phyloP scores from a whole-genome alignment of 2,329 filamentous ascomycete genomes.

The Orbilia javanica region DNA sequence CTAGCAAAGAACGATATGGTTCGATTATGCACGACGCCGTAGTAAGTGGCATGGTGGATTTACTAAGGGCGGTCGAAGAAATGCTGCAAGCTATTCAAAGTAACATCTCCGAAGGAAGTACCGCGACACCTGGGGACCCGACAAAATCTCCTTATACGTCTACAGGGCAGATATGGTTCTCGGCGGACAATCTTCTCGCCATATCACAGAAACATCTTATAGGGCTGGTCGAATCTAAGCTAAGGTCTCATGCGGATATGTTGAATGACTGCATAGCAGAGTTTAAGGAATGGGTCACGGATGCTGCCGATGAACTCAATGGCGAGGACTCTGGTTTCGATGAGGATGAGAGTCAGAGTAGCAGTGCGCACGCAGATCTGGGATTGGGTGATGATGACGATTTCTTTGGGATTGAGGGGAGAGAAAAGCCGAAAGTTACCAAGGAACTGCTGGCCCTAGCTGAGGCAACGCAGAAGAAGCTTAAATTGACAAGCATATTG shows the following conservation, averaged over 20 bases:
- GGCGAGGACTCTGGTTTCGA: constrained; percentile 55
- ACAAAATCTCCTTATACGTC: constrained; percentile 54
- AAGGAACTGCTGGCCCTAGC: constrained; percentile 41
- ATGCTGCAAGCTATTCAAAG: constrained; percentile 62
- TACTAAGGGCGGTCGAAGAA: constrained; percentile 65
- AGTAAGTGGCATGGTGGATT: constrained; percentile 42
- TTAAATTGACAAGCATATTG: constrained; percentile 52
- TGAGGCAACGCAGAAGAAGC: constrained; percentile 51
- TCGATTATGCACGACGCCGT: constrained; percentile 47
- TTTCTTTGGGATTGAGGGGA: constrained; percentile 30
- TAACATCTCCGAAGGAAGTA: constrained; percentile 14
- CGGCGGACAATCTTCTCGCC: constrained; percentile 45
- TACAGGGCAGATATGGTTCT: constrained; percentile 56
- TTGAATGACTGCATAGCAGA: constrained; percentile 54
- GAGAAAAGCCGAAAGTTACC: constrained; percentile 41
- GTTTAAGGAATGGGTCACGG: constrained; percentile 55
- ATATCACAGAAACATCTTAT: constrained; percentile 56
- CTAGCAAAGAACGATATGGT: constrained; percentile 47
- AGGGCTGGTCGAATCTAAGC: constrained; percentile 42
- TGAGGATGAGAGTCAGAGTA: constrained; percentile 49
- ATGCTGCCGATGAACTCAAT: constrained; percentile 42
- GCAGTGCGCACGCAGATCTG: constrained; percentile 26
- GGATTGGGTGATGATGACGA: constrained; percentile 34
- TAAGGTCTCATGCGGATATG: constrained; percentile 53
- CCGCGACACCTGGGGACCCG: not conserved